Base-by-base conservation (phyloP, 1,284 basidiomycete genomes). In the Papiliotrema fonsecae region DNA sequence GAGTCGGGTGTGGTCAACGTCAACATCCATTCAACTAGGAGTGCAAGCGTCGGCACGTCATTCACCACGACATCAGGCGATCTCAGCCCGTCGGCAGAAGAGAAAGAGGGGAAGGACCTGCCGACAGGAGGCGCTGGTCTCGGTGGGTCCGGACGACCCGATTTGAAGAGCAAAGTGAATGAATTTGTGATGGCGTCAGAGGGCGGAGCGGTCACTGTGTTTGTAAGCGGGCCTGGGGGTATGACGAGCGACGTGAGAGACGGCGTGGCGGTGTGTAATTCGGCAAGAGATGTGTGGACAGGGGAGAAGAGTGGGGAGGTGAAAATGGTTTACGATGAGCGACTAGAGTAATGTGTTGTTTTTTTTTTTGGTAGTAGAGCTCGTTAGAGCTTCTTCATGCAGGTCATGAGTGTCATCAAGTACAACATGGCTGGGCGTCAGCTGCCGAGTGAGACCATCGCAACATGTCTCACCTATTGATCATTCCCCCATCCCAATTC, bases 231-330 rank as follows among this genome's bases (percentile, higher is more conserved):
- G 4, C 64, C 64, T 3, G 32, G 36, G 2, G 56, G 51, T 7
- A 59, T 64, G 55, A 60, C 58, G 16, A 54, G 50, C 2, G 57
- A 55, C 21, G 55, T 54, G 5, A 37, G 62, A 34, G 51, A 56
- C 27, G 51, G 43, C 6, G 62, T 66, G 19, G 62, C 64, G 7
- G 16, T 13, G 19, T 35, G 42, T 14, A 64, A 63, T 35, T 45
- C 50, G 19, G 45, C 48, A 5, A 21, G 13, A 11, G 50, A 39
- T 37, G 58, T 58, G 4, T 61, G 60, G 60, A 39, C 43, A 14
- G 58, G 58, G 6, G 56, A 45, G n/a, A 26, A 56, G 2, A 45
- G 52, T 41, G 47, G 42, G n/a, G 50, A 54, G n/a, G 64, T 66
- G 0, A 41, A 55, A 38, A 40, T 66, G 21, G 46, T 64, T 14